phyloP scores from a whole-genome alignment of 2,329 filamentous ascomycete species.

The Lecanicillium sp. region DNA sequence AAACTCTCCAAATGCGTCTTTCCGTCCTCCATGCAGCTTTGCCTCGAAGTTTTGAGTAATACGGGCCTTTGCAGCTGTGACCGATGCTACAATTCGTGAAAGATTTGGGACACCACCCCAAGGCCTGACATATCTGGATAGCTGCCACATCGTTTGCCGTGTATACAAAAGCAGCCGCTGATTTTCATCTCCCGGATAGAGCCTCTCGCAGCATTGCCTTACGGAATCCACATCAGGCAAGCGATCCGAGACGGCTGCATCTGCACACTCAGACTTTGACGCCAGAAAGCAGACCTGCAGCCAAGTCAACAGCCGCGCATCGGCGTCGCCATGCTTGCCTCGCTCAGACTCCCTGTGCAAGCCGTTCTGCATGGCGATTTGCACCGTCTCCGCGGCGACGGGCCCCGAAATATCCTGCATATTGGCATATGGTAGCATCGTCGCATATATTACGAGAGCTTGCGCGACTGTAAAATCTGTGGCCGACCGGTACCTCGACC shows the following conservation, averaged over 20 bases:
- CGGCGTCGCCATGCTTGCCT: not conserved
- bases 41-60: constrained; percentile 16
- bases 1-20: constrained; percentile 16
- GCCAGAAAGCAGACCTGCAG: constrained; percentile 27
- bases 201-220: not conserved
- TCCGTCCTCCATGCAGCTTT: constrained; percentile 2
- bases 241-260: not conserved
- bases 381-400: constrained; percentile 20
- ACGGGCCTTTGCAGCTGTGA: constrained; percentile 13
- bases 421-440: constrained; percentile 18
- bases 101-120: not conserved
- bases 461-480: constrained; percentile 22
- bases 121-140: not conserved
- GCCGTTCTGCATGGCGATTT: constrained; percentile 19
- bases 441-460: constrained; percentile 23
- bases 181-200: constrained; percentile 10
- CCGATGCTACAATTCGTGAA: not conserved
- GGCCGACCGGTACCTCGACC: constrained; percentile 19
- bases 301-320: constrained; percentile 20
- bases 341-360: constrained; percentile 19
- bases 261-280: constrained; percentile 17
- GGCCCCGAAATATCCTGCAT: constrained; percentile 21
- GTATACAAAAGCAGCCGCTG: not conserved
- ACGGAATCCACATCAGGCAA: not conserved
- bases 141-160: not conserved